Percentiles rank a stretch among this genome's conserved stretches.
These are phyloP conservation scores for Colletotrichum somersetense DNA, from an alignment of 2,329 filamentous ascomycete species.

Conservation along the genomic window DNA sequence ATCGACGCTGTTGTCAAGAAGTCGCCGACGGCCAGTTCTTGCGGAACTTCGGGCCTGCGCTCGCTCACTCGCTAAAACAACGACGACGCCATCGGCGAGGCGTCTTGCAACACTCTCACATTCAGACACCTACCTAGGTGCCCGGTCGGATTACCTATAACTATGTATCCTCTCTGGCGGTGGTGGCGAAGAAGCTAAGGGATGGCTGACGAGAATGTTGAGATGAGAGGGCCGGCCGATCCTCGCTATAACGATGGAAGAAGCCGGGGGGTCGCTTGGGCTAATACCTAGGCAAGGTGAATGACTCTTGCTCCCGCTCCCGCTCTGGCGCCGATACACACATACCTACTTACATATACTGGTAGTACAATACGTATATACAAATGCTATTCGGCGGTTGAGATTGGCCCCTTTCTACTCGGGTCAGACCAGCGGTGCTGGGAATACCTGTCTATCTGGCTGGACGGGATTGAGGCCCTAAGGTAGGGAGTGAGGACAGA, in stretches of 20 bases:
- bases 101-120: not conserved
- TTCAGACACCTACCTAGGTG: not conserved
- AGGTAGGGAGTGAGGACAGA: not conserved
- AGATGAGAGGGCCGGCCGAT: conserved; percentile 1
- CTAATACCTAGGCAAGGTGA: conserved; percentile 14
- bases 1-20: not conserved
- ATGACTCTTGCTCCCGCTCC: conserved; percentile 28
- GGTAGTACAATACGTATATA: too few relatives aligned
- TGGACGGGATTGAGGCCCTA: not conserved
- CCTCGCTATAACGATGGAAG: not conserved
- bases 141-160: not conserved
- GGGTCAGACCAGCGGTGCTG: not conserved
- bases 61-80: not conserved
- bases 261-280: not conserved
- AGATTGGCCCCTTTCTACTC: conserved; percentile 10
- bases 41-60: not conserved
- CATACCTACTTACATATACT: not conserved
- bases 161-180: too few relatives aligned
- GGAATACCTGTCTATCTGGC: not conserved
- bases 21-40: conserved; percentile 4
- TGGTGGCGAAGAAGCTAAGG: not conserved
- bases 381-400: not conserved
- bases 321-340: conserved; percentile 5
- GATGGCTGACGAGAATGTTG: conserved; percentile 1
- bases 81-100: conserved; percentile 7